Evolutionary conservation across 495 filamentous ascomycete species (phyloP).

Genomic region (Xylaria intraflava): DNA sequence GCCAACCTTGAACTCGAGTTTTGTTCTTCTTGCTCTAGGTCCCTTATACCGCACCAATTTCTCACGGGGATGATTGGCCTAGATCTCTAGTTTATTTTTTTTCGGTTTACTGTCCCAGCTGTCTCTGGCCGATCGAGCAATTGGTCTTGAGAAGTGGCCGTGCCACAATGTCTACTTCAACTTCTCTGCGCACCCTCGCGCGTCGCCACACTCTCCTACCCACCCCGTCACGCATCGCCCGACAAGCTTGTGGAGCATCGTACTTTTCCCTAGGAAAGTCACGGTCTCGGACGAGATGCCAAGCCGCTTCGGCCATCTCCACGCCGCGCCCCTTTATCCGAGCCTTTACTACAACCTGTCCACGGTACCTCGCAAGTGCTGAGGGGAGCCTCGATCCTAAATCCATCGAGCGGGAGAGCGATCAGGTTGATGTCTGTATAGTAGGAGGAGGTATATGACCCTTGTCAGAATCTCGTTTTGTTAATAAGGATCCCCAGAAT

Average conservation of each 20-base stretch:
- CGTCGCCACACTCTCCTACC: constrained; percentile 15
- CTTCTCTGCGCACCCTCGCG: constrained; percentile 15
- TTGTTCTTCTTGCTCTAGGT: background rate
- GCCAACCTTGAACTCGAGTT: background rate
- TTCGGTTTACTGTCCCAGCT: background rate
- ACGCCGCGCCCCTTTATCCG: constrained; percentile 11
- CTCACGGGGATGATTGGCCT: background rate
- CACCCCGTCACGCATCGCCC: constrained; percentile 8
- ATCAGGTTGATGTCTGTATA: constrained; percentile 94
- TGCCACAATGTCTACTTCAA: constrained; percentile 18
- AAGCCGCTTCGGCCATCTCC: background rate
- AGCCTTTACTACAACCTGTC: constrained; percentile 21
- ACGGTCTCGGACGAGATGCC: constrained; percentile 11
- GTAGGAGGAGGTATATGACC: constrained; percentile 66
- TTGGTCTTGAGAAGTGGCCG: background rate
- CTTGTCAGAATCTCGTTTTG: background rate
- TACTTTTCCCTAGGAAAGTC: constrained; percentile 11
- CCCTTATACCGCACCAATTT: background rate
- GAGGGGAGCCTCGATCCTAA: constrained; percentile 66
- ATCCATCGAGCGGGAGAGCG: constrained; percentile 74
- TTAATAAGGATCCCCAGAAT: background rate
- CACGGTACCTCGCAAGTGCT: constrained; percentile 14
- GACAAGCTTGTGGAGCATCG: constrained; percentile 3
- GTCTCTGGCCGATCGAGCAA: background rate
- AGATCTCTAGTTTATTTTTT: background rate